phyloP scores from a whole-genome alignment of 2,329 filamentous ascomycete genomes.

The Trichoderma sp. region DNA sequence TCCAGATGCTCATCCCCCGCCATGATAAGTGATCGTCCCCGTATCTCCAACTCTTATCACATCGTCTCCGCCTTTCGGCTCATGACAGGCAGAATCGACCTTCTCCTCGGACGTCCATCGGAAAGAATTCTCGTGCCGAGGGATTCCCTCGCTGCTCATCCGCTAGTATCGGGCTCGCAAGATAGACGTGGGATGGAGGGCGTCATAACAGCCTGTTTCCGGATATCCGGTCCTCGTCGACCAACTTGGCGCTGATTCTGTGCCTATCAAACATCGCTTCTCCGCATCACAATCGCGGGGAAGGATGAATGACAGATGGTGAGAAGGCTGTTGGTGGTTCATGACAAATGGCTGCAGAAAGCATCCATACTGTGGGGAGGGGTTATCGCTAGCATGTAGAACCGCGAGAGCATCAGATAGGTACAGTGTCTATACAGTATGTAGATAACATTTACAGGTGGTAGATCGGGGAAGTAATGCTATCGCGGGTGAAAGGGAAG shows the following conservation, averaged over 20 bases:
- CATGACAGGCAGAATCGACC: background rate
- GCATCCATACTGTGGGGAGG: conserved; percentile 14
- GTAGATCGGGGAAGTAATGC: conserved; percentile 7
- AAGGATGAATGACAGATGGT: conserved; percentile 14
- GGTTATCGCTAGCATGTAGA: background rate
- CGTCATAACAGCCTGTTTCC: background rate
- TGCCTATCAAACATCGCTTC: conserved; percentile 3
- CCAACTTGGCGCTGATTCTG: background rate
- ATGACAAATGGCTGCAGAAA: background rate
- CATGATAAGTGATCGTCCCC: conserved; percentile 13
- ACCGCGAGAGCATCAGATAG: background rate
- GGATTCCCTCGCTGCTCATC: background rate
- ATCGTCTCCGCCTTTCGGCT: background rate
- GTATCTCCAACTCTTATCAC: background rate
- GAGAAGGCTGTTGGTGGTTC: conserved; percentile 11
- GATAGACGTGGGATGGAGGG: conserved; percentile 5
- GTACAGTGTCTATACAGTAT: conserved; percentile 12
- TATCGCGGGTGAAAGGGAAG: conserved; percentile 8
- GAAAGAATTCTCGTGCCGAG: background rate
- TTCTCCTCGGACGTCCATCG: conserved; percentile 18
- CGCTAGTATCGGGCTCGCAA: conserved; percentile 2
- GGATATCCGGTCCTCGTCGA: background rate
- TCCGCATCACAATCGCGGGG: conserved; percentile 27
- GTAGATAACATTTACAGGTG: background rate
- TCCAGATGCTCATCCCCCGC: background rate